Evolutionary conservation across 768 basidiomycete genomes (phyloP).

Genomic region (Phylloporus scabripes): DNA sequence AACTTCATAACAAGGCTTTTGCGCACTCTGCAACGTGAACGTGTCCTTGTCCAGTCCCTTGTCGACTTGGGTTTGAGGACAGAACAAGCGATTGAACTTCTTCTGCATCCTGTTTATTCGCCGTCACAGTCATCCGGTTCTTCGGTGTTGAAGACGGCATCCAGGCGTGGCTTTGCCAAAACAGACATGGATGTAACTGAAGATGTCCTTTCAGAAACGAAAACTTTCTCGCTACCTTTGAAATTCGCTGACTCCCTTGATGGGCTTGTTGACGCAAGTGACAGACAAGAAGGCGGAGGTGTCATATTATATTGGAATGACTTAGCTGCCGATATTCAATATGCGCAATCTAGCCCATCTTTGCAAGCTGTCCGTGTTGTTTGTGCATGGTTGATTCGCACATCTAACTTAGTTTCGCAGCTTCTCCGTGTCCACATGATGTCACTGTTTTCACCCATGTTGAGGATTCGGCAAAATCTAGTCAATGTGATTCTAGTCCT

Average conservation of each 20-base stretch:
- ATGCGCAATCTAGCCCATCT: conserved; percentile 47
- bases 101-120: conserved; percentile 60
- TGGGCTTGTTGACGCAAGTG: conserved; percentile 88
- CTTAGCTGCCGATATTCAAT: conserved; percentile 73
- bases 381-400: background rate
- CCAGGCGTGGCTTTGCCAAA: conserved; percentile 10
- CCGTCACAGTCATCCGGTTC: conserved; percentile 39
- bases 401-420: conserved; percentile 13
- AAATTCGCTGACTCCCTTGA: conserved; percentile 36
- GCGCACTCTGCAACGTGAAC: conserved; percentile 68
- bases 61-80: conserved; percentile 57
- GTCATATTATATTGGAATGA: conserved; percentile 89
- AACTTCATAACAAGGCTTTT: conserved; percentile 44
- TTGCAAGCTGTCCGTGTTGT: conserved; percentile 42
- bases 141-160: background rate
- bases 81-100: conserved; percentile 61
- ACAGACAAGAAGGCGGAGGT: conserved; percentile 70
- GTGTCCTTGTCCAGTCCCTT: conserved; percentile 53
- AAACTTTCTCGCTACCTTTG: conserved; percentile 76
- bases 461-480: conserved; percentile 72
- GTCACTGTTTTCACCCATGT: conserved; percentile 71
- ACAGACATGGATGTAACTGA: background rate
- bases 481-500: conserved; percentile 79
- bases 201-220: conserved; percentile 67
- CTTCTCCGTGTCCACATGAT: conserved; percentile 20